Evolutionary conservation across 129 eudicot genomes (phyloP).

Genomic region (Lonicera japonica): DNA sequence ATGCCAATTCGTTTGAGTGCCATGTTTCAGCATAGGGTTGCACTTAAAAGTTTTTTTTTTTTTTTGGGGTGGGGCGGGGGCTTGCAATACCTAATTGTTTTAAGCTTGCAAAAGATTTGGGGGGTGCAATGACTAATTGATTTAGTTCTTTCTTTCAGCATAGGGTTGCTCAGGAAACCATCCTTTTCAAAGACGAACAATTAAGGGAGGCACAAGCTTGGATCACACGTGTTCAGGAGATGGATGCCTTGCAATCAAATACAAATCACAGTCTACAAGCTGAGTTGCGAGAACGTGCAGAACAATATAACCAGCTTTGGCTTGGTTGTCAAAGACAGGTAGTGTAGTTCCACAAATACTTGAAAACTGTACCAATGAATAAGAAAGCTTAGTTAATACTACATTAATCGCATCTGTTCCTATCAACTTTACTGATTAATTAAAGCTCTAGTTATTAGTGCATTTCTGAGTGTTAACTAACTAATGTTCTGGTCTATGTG

Average conservation of each 20-base stretch:
- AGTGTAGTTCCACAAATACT: slow-evolving; percentile 2
- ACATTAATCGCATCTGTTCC: too few relatives aligned
- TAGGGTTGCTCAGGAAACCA: slow-evolving; percentile 76
- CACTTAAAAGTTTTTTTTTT: too few relatives aligned
- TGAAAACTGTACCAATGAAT: not conserved
- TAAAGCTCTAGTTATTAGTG: not conserved
- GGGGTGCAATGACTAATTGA: not conserved
- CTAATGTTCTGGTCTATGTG: not conserved
- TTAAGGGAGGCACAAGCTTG: slow-evolving; percentile 88
- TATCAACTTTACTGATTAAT: too few relatives aligned
- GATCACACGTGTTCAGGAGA: slow-evolving; percentile 82
- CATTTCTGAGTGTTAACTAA: slow-evolving; percentile 3
- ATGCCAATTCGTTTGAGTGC: too few relatives aligned
- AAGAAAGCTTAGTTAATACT: too few relatives aligned
- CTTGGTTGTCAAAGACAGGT: slow-evolving; percentile 90
- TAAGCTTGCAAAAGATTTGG: too few relatives aligned
- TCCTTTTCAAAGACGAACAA: slow-evolving; percentile 71
- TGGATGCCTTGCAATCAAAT: slow-evolving; percentile 72
- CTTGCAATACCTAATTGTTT: too few relatives aligned
- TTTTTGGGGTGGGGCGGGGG: too few relatives aligned
- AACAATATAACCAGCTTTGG: slow-evolving; percentile 89
- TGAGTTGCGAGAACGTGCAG: slow-evolving; percentile 79
- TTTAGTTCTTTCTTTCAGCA: slow-evolving; percentile 47
- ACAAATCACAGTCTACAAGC: slow-evolving; percentile 59
- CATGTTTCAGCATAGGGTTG: too few relatives aligned